Conservation (phyloP, 2,329 filamentous ascomycete species). For the Apiospora phragmitis region DNA sequence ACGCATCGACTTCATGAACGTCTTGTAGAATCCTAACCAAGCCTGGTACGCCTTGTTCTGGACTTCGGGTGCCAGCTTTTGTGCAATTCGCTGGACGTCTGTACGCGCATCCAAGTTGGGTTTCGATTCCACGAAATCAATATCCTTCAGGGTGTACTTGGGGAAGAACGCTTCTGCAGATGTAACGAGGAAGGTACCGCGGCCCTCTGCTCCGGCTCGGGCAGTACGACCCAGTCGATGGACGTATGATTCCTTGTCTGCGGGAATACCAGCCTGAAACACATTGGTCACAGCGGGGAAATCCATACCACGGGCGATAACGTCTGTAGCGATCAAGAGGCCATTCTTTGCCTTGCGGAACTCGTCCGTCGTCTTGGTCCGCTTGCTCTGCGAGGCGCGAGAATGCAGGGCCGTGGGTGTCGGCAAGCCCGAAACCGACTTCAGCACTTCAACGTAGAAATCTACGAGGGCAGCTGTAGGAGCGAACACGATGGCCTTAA, state of each 20-base stretch:
- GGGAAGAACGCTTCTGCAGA: constrained; percentile 52
- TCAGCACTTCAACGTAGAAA: constrained; percentile 50
- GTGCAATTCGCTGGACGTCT: constrained; percentile 40
- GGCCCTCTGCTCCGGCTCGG: constrained; percentile 63
- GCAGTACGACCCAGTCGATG: constrained; percentile 68
- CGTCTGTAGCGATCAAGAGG: constrained; percentile 69
- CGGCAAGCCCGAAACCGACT: constrained; percentile 40
- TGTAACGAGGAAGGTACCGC: constrained; percentile 61
- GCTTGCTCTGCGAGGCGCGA: constrained; percentile 50
- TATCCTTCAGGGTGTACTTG: constrained; percentile 50
- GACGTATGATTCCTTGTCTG: constrained; percentile 64
- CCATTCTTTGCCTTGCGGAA: constrained; percentile 53
- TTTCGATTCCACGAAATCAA: constrained; percentile 49
- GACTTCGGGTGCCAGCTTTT: constrained; percentile 43
- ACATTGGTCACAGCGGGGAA: constrained; percentile 70
- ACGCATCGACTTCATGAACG: constrained; percentile 42
- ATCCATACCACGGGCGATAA: constrained; percentile 72
- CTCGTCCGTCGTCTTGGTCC: constrained; percentile 61
- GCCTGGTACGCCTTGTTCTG: constrained; percentile 55
- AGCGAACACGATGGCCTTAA: constrained; percentile 86
- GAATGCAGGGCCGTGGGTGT: constrained; percentile 49
- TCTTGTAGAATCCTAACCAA: constrained; percentile 58
- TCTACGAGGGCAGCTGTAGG: constrained; percentile 57
- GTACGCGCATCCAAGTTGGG: constrained; percentile 44
- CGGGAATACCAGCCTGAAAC: constrained; percentile 62